These are phyloP conservation scores for Letharia columbiana DNA, from an alignment of 495 filamentous ascomycete species.

Conservation along the genomic window DNA sequence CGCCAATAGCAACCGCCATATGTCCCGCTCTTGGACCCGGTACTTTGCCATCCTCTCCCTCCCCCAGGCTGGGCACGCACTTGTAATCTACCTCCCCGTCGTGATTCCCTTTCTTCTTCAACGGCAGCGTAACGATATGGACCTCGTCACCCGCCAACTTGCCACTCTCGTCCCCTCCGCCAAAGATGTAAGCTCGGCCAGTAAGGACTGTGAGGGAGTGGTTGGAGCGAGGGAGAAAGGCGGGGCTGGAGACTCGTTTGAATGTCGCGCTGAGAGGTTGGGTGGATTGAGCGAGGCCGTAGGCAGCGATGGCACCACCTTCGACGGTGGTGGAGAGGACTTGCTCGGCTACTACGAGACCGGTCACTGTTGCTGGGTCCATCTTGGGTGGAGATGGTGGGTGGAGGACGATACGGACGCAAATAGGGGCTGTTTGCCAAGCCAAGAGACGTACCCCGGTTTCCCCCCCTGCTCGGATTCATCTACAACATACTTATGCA, in stretches of 20 bases:
- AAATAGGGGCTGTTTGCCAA: not conserved
- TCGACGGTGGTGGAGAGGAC: slow-evolving; percentile 37
- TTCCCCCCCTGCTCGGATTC: too few relatives aligned
- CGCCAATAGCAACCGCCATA: slow-evolving; percentile 34
- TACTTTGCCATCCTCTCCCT: slow-evolving; percentile 25
- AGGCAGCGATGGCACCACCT: slow-evolving; percentile 31
- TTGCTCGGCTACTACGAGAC: slow-evolving; percentile 35
- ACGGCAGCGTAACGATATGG: slow-evolving; percentile 38
- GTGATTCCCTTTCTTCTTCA: slow-evolving; percentile 20
- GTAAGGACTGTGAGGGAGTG: slow-evolving; percentile 41
- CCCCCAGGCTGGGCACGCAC: slow-evolving; percentile 29
- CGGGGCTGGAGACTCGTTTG: slow-evolving; percentile 31
- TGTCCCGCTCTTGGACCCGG: slow-evolving; percentile 36
- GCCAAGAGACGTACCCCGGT: too few relatives aligned
- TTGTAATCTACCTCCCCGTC: slow-evolving; percentile 32
- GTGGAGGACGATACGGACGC: not conserved
- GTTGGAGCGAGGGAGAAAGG: slow-evolving; percentile 37
- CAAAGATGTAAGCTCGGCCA: slow-evolving; percentile 45
- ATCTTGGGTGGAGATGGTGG: slow-evolving; percentile 3
- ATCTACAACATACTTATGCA: too few relatives aligned
- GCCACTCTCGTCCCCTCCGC: slow-evolving; percentile 34
- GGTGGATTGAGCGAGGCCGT: slow-evolving; percentile 33
- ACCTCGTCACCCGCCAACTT: slow-evolving; percentile 39
- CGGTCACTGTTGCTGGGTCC: slow-evolving; percentile 29
- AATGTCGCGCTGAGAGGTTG: slow-evolving; percentile 37